Evolutionary conservation across 148 eudicot species (phyloP).

Genomic region (Rheum nobile): DNA sequence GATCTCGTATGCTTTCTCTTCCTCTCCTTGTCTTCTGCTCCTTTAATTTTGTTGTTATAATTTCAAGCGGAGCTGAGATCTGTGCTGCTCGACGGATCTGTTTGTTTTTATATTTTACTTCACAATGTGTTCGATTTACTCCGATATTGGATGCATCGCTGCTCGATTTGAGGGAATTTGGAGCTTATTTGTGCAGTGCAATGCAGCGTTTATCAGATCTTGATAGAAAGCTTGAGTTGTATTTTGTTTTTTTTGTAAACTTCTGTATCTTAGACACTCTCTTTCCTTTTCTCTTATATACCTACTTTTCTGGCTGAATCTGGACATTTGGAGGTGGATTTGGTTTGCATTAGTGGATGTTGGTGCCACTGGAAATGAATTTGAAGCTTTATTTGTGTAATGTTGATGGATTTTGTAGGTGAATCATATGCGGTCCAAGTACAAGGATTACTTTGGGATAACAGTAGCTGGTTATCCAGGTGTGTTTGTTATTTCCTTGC

Average conservation of each 20-base stretch:
- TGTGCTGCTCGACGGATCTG: background rate
- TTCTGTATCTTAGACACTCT: background rate
- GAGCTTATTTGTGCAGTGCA: background rate
- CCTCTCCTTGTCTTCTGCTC: background rate
- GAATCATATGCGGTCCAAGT: constrained; percentile 59
- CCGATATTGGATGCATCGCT: background rate
- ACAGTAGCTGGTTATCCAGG: constrained; percentile 99
- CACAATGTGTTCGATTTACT: background rate
- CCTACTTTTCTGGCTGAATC: background rate
- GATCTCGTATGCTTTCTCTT: constrained; percentile 48
- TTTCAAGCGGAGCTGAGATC: background rate
- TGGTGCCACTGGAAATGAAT: background rate
- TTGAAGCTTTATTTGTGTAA: background rate
- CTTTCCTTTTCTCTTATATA: background rate
- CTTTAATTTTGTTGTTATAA: background rate
- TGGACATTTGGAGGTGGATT: background rate
- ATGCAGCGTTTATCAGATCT: background rate
- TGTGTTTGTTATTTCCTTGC: constrained; percentile 7
- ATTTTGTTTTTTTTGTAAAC: background rate
- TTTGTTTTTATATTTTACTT: background rate
- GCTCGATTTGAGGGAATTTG: background rate
- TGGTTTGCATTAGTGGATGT: background rate
- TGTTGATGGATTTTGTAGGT: constrained; percentile 32
- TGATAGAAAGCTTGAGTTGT: background rate
- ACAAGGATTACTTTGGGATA: constrained; percentile 93